Evolutionary conservation across 2,329 filamentous ascomycete species (phyloP).

Genomic region (Colletotrichum spinosum): DNA sequence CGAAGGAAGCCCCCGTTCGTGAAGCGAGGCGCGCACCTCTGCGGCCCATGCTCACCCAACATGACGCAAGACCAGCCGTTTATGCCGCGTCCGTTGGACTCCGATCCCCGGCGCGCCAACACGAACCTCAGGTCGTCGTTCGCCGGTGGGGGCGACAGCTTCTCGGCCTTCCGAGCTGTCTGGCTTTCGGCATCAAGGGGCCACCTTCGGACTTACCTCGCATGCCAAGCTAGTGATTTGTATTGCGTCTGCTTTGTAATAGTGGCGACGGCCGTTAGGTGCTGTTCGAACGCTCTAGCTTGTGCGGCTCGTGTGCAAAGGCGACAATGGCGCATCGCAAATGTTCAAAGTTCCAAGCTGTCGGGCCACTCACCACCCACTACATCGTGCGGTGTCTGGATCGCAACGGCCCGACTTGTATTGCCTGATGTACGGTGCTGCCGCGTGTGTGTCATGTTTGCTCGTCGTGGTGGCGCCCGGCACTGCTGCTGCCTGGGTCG

Average conservation of each 20-base stretch:
- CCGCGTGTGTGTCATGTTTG: background rate
- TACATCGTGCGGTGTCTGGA: background rate
- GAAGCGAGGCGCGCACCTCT: slow-evolving; percentile 25
- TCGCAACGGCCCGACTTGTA: slow-evolving; percentile 6
- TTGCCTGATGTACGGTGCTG: slow-evolving; percentile 9
- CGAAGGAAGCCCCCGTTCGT: no score
- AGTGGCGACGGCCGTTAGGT: slow-evolving; percentile 2
- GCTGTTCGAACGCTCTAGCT: background rate
- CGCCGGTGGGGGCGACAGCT: slow-evolving; percentile 17
- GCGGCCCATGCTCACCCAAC: slow-evolving; percentile 16
- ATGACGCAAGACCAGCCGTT: slow-evolving; percentile 35
- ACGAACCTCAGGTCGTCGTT: background rate
- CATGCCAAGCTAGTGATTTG: slow-evolving; percentile 6
- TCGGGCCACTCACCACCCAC: background rate
- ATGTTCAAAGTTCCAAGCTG: background rate
- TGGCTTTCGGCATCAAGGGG: slow-evolving; percentile 14
- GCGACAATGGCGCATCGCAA: slow-evolving; percentile 2
- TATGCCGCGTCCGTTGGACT: slow-evolving; percentile 33
- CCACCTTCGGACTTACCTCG: slow-evolving; percentile 24
- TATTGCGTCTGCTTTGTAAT: slow-evolving; percentile 21
- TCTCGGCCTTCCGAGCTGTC: slow-evolving; percentile 35
- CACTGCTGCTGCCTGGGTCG: background rate
- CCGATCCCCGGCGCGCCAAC: slow-evolving; percentile 26
- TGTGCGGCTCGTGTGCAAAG: slow-evolving; percentile 3
- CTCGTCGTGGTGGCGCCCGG: background rate